These are phyloP conservation scores for Colletotrichum simmondsii DNA, from an alignment of 2,329 filamentous ascomycete species.

Conservation along the genomic window DNA sequence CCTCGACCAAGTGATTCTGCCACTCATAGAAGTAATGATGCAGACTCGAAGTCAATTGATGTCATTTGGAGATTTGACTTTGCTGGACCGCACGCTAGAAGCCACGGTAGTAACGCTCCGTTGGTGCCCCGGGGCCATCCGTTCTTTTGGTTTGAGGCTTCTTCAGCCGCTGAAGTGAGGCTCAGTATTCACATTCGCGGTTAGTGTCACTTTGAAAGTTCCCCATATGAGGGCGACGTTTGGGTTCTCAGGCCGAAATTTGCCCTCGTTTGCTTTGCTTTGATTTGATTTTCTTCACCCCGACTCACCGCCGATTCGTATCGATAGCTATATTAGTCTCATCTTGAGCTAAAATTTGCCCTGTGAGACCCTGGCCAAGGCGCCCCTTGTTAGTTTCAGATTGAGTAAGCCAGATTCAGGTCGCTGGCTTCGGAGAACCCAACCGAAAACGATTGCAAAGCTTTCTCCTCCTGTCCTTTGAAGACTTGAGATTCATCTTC, in stretches of 20 bases:
- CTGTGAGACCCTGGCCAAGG: constrained; percentile 1
- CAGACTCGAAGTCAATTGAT: not conserved
- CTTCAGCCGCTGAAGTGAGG: not conserved
- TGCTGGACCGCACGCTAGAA: not conserved
- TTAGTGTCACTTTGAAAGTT: not conserved
- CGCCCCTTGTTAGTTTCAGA: constrained; percentile 21
- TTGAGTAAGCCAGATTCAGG: constrained; percentile 8
- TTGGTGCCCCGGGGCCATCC: not conserved
- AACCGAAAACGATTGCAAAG: not conserved
- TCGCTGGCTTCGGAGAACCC: not conserved
- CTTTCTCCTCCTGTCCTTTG: not conserved
- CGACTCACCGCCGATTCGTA: constrained; percentile 20
- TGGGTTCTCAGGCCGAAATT: not conserved
- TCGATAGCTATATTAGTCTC: constrained; percentile 19
- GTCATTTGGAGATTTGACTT: not conserved
- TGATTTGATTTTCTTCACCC: not conserved
- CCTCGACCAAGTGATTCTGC: not conserved
- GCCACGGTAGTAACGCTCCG: not conserved
- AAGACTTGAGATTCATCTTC: not conserved
- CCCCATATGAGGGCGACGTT: not conserved
- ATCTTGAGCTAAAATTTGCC: constrained; percentile 9
- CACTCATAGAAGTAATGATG: not conserved
- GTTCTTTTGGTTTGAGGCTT: not conserved
- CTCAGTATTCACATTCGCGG: not conserved
- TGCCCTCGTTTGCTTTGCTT: not conserved